Conservation (phyloP, 2,329 filamentous ascomycete species). For the Arachnopeziza araneosa region DNA sequence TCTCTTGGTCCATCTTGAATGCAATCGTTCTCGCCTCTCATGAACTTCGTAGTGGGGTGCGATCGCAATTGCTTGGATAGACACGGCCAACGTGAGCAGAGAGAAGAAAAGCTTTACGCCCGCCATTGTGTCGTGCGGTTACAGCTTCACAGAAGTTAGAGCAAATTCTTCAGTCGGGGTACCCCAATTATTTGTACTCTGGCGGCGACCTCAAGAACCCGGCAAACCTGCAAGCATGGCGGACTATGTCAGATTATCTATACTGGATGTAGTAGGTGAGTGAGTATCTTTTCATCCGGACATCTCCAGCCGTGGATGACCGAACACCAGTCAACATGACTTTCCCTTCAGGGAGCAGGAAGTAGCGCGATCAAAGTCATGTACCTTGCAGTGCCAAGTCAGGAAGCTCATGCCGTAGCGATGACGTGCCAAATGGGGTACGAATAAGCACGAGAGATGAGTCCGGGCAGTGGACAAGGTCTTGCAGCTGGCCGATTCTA, state of each 20-base stretch:
- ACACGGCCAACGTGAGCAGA: neutral
- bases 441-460: neutral
- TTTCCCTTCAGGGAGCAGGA: neutral
- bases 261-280: neutral
- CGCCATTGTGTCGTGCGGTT: constrained; percentile 5
- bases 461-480: neutral
- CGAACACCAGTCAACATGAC: neutral
- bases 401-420: neutral
- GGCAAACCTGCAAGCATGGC: neutral
- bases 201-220: neutral
- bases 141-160: neutral
- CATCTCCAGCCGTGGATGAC: no score
- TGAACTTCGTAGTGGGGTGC: constrained; percentile 19
- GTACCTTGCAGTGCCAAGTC: neutral
- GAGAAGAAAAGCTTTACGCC: neutral
- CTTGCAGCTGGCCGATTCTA: no score
- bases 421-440: neutral
- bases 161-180: neutral
- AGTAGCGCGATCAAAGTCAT: neutral
- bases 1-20: constrained; percentile 21
- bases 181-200: neutral
- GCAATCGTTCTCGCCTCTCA: constrained; percentile 19
- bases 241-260: neutral
- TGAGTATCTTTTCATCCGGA: no score
- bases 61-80: constrained; percentile 10